Evolutionary conservation across 306 rosid genomes (phyloP).

Genomic region (Lathyrus aphaca): DNA sequence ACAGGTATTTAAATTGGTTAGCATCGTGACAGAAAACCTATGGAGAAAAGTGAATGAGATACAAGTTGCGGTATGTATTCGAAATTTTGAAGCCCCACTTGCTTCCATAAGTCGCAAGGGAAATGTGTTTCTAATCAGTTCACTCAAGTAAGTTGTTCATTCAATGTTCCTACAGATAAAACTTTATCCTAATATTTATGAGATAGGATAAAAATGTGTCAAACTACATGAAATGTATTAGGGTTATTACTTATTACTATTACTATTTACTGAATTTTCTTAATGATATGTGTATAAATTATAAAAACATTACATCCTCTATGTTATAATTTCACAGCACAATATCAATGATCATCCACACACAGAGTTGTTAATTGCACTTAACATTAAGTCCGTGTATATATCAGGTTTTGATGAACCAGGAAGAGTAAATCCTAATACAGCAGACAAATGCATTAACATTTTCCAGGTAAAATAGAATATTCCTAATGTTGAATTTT

Average conservation of each 20-base stretch:
- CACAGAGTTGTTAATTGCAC: too few species aligned
- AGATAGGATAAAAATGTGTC: neutral
- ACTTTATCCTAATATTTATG: neutral
- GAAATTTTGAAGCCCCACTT: neutral
- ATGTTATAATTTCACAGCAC: neutral
- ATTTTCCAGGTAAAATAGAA: neutral
- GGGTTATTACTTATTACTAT: neutral
- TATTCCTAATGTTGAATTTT: neutral
- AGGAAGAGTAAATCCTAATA: neutral
- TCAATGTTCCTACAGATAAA: neutral
- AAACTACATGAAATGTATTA: neutral
- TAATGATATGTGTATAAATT: neutral
- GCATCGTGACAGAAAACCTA: neutral
- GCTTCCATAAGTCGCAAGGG: neutral
- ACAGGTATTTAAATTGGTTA: neutral
- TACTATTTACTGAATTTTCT: neutral
- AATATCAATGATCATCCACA: neutral
- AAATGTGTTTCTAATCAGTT: neutral
- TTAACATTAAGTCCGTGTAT: too few species aligned
- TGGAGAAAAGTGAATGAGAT: neutral
- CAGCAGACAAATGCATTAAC: neutral
- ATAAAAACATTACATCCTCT: neutral
- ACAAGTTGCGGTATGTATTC: neutral
- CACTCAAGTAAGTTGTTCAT: neutral
- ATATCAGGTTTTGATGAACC: neutral